These are phyloP conservation scores for Skeletonema marinoi DNA, from an alignment of 108 stramenopile species.

Conservation along the genomic window DNA sequence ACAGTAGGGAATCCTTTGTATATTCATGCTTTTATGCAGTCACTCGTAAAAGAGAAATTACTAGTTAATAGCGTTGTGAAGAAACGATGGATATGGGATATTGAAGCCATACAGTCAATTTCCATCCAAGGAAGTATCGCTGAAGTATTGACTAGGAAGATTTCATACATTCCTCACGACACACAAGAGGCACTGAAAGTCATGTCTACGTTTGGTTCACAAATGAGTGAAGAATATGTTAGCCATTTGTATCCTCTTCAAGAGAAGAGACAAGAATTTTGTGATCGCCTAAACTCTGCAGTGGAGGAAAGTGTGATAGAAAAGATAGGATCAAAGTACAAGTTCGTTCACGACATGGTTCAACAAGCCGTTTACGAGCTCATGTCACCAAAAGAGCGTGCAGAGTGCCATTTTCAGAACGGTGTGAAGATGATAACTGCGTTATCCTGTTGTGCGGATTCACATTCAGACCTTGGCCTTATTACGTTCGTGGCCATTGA, in stretches of 20 bases:
- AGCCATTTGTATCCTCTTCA: not conserved
- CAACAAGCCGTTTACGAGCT: constrained; percentile 3
- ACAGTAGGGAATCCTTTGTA: constrained; percentile 44
- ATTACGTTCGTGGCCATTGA: not conserved
- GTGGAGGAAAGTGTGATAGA: not conserved
- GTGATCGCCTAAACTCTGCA: not conserved
- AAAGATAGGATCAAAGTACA: not conserved
- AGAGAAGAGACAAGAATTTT: not conserved
- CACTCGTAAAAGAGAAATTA: constrained; percentile 18
- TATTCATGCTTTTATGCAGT: constrained; percentile 25
- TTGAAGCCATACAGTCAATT: constrained; percentile 16
- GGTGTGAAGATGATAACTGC: not conserved
- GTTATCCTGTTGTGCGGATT: not conserved
- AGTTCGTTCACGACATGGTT: not conserved
- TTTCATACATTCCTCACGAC: constrained; percentile 3
- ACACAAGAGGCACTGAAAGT: not conserved
- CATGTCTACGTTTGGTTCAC: not conserved
- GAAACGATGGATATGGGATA: constrained; percentile 41
- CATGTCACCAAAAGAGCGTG: not conserved
- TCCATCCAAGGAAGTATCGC: constrained; percentile 22
- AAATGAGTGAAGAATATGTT: not conserved
- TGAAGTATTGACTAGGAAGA: constrained; percentile 1
- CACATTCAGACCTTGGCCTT: not conserved
- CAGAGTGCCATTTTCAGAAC: not conserved
- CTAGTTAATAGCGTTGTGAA: constrained; percentile 31